Conservation (phyloP, 164 flowering plant genomes). For the Chloranthus sessilifolius region DNA sequence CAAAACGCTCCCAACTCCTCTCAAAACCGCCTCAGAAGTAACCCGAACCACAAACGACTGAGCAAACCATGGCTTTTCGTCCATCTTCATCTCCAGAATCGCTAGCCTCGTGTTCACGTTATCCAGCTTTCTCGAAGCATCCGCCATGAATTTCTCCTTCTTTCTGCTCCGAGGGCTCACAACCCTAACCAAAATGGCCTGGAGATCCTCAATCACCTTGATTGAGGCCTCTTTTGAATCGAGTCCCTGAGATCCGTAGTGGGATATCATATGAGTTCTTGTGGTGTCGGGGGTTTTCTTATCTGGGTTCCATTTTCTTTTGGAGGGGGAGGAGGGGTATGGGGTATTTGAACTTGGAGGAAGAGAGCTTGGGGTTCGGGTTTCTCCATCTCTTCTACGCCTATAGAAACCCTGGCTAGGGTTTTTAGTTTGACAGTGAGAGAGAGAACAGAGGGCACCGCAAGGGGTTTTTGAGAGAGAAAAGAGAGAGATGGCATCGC, state of each 20-base stretch:
- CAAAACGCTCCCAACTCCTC: conserved; percentile 31
- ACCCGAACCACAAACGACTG: conserved; percentile 53
- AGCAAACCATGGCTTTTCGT: conserved; percentile 60
- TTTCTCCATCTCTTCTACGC: too few species aligned
- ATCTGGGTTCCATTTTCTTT: conserved; percentile 14
- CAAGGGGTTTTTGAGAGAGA: too few species aligned
- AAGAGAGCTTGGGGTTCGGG: too few species aligned
- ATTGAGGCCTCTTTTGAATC: conserved; percentile 56
- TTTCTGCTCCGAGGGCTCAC: conserved; percentile 27
- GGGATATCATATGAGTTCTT: conserved; percentile 61
- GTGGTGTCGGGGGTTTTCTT: conserved; percentile 45
- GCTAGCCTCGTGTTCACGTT: conserved; percentile 43
- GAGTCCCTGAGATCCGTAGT: conserved; percentile 64
- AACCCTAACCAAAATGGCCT: conserved; percentile 36
- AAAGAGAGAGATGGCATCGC: too few species aligned
- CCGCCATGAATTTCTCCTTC: conserved; percentile 36
- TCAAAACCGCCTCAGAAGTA: conserved; percentile 41
- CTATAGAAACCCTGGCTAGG: too few species aligned
- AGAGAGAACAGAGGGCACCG: too few species aligned
- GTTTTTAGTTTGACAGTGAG: too few species aligned
- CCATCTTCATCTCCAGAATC: conserved; percentile 58
- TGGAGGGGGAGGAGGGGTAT: too few species aligned
- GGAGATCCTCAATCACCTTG: conserved; percentile 74
- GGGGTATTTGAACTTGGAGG: too few species aligned
- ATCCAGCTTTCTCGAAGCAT: conserved; percentile 48